Conservation (phyloP, 1,284 basidiomycete species). For the Cryptococcus jaspeensis region DNA sequence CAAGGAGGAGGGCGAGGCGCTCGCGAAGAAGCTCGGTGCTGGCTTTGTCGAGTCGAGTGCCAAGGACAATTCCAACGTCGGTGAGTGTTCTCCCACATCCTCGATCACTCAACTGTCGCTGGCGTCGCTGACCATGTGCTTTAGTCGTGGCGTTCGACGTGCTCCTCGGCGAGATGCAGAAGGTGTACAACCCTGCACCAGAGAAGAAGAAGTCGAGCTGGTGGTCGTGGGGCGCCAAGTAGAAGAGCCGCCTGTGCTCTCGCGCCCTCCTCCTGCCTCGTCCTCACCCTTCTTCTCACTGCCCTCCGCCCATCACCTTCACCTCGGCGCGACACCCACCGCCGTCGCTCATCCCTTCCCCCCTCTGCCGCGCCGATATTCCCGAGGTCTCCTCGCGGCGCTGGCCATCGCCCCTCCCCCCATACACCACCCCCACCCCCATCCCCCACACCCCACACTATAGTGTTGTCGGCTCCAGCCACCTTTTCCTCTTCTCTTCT, state of each 20-base stretch:
- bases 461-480: not conserved
- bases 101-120: conserved; percentile 4
- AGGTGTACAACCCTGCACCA: conserved; percentile 49
- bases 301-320: not conserved
- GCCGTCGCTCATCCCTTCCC: not conserved
- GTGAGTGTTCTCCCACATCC: conserved; percentile 60
- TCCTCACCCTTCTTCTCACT: not conserved
- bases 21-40: conserved; percentile 71
- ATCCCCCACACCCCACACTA: not conserved
- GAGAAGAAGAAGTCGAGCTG: conserved; percentile 48
- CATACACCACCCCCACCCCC: too few relatives aligned
- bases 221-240: conserved; percentile 34
- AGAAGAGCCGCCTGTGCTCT: not conserved
- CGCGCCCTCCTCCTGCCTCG: not conserved
- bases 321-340: not conserved
- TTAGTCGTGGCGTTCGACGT: conserved; percentile 83
- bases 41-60: conserved; percentile 87
- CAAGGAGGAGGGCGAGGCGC: conserved; percentile 67
- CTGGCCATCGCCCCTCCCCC: too few relatives aligned
- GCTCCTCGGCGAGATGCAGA: conserved; percentile 74
- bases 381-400: too few relatives aligned
- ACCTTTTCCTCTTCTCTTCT: not conserved
- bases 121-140: conserved; percentile 1
- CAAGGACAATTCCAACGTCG: conserved; percentile 82
- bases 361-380: too few relatives aligned